phyloP scores from a whole-genome alignment of 83 land plant genomes.

The Larix sibirica region DNA sequence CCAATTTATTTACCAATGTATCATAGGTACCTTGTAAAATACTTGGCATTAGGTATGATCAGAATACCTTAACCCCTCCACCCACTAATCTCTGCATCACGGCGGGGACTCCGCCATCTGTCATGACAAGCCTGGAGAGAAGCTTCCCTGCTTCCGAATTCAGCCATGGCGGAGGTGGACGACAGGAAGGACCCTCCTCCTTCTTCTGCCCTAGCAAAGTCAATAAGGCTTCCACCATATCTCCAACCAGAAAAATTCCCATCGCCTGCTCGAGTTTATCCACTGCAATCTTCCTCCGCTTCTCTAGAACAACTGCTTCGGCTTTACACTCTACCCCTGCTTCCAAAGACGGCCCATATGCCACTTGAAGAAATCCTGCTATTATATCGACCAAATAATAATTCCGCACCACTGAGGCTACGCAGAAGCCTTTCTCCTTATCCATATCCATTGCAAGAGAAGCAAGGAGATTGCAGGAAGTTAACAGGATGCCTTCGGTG shows the following conservation, averaged over 20 bases:
- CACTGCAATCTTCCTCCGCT: constrained; percentile 20
- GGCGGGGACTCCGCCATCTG: constrained; percentile 40
- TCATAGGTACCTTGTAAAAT: no score
- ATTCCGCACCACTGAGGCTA: constrained; percentile 2
- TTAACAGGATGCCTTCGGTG: neutral
- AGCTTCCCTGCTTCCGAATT: constrained; percentile 34
- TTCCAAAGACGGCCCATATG: neutral
- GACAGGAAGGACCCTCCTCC: neutral
- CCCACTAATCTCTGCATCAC: constrained; percentile 40
- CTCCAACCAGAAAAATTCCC: constrained; percentile 26
- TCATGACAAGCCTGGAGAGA: constrained; percentile 35
- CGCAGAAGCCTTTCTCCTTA: constrained; percentile 2
- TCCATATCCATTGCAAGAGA: neutral
- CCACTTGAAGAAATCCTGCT: constrained; percentile 33
- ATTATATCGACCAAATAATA: constrained; percentile 35
- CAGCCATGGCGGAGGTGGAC: constrained; percentile 40
- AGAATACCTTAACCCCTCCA: constrained; percentile 30
- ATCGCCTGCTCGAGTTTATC: constrained; percentile 21
- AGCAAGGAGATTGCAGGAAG: neutral
- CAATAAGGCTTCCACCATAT: constrained; percentile 35
- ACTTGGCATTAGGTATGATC: neutral
- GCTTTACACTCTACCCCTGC: neutral
- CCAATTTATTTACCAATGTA: no score
- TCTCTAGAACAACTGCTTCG: neutral
- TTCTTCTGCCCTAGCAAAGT: constrained; percentile 20